Percentiles rank a stretch among this genome's conserved stretches.
Conservation (phyloP, 805 yeast species). For the Candida ficus region DNA sequence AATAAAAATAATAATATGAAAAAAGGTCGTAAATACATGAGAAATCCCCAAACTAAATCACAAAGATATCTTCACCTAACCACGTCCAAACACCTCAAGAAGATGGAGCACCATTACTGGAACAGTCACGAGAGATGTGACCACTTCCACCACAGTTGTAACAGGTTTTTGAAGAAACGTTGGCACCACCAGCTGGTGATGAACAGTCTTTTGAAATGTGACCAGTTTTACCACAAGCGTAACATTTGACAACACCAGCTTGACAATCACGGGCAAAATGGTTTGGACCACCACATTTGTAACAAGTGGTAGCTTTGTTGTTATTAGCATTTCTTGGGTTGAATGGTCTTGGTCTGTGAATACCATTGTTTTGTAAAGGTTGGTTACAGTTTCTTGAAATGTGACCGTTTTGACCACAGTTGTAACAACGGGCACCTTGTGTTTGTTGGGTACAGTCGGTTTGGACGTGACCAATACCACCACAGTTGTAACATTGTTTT, state of each 20-base stretch:
- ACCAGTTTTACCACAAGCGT: constrained; percentile 87
- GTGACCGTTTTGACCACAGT: constrained; percentile 75
- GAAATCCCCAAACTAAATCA: constrained; percentile 8
- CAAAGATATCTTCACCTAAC: constrained; percentile 10
- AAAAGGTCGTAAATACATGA: constrained; percentile 17
- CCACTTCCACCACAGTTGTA: constrained; percentile 56
- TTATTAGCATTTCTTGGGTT: constrained; percentile 19
- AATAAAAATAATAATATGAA: background rate
- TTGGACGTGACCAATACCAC: constrained; percentile 84
- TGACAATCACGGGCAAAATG: constrained; percentile 90
- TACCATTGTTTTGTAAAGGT: constrained; percentile 28
- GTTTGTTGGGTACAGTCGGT: constrained; percentile 65
- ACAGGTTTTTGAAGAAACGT: constrained; percentile 32
- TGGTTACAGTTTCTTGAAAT: constrained; percentile 71
- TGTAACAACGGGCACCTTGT: constrained; percentile 69
- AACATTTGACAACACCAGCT: constrained; percentile 68
- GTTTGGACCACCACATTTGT: constrained; percentile 91
- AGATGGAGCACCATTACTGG: constrained; percentile 4
- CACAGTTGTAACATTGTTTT: constrained; percentile 92
- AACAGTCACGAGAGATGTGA: constrained; percentile 81
- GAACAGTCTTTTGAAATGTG: constrained; percentile 85
- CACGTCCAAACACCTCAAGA: constrained; percentile 1
- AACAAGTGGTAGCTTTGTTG: constrained; percentile 54
- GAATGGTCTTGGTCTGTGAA: constrained; percentile 15
- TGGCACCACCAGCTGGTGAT: constrained; percentile 45